Evolutionary conservation across 2,329 filamentous ascomycete species (phyloP).

Genomic region (Dendryphion nanum): DNA sequence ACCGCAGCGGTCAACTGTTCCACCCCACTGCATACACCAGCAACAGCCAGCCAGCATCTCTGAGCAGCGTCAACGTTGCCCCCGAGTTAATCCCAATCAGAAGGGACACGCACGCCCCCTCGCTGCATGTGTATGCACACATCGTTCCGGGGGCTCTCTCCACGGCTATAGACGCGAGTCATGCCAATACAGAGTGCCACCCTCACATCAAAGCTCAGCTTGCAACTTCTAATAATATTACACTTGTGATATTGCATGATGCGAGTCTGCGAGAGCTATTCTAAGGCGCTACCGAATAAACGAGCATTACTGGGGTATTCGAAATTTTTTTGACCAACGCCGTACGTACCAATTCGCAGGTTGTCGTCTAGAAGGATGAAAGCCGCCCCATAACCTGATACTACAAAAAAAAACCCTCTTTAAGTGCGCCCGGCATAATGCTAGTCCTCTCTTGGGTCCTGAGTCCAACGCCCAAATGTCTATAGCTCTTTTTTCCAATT

Average conservation of each 20-base stretch:
- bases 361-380: constrained; percentile 10
- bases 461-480: constrained; percentile 7
- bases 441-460: constrained; percentile 10
- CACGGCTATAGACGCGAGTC: too few species aligned
- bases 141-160: too few species aligned
- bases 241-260: constrained; percentile 14
- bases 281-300: constrained; percentile 4
- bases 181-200: too few species aligned
- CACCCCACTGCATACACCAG: too few species aligned
- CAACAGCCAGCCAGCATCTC: too few species aligned
- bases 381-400: constrained; percentile 8
- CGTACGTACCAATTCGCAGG: too few species aligned
- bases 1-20: too few species aligned
- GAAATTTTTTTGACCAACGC: constrained; percentile 17
- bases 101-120: too few species aligned
- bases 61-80: too few species aligned
- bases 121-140: too few species aligned
- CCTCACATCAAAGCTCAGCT: neutral
- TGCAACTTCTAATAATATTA: constrained; percentile 10
- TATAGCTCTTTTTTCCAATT: constrained; percentile 8
- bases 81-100: too few species aligned
- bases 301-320: constrained; percentile 11
- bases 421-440: constrained; percentile 15
- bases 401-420: constrained; percentile 5
- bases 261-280: constrained; percentile 13